These are phyloP conservation scores for Podila epigama DNA, from an alignment of 192 early-diverging fungal species.

Conservation along the genomic window DNA sequence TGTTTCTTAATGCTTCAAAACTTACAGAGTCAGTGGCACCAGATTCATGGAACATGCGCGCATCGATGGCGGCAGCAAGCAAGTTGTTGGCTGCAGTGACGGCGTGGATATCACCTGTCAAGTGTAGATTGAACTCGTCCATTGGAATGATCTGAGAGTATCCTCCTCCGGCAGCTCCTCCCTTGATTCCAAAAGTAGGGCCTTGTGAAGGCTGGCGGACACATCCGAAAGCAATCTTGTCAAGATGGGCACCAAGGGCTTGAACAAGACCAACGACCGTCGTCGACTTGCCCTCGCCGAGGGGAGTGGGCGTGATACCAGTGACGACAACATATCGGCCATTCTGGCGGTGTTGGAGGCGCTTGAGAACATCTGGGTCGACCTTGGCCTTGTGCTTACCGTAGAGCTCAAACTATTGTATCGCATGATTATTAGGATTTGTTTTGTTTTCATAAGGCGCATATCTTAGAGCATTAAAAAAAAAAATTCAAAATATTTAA, in stretches of 20 bases:
- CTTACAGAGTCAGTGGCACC: conserved; percentile 70
- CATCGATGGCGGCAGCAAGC: conserved; percentile 95
- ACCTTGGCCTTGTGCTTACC: conserved; percentile 94
- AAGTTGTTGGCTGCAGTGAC: conserved; percentile 98
- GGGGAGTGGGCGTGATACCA: conserved; percentile 97
- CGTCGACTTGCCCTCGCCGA: conserved; percentile 99
- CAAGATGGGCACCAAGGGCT: conserved; percentile 91
- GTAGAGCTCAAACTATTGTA: conserved; percentile 84
- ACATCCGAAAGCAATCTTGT: conserved; percentile 92
- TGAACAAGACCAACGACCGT: conserved; percentile 95
- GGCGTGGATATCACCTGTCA: conserved; percentile 99
- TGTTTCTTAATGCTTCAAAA: too few relatives aligned
- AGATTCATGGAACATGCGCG: conserved; percentile 96
- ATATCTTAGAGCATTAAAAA: background rate
- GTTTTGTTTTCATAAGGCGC: too few relatives aligned
- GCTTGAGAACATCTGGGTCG: conserved; percentile 77
- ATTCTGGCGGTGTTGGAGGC: conserved; percentile 78
- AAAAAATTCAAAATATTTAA: background rate
- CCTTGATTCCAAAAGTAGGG: conserved; percentile 99
- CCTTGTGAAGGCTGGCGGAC: conserved; percentile 99
- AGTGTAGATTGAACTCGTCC: conserved; percentile 99
- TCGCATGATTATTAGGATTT: too few relatives aligned
- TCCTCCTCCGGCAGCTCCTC: conserved; percentile 98
- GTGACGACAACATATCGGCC: conserved; percentile 97
- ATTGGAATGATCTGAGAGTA: conserved; percentile 99